These are phyloP conservation scores for Ballota nigra DNA, from an alignment of 257 asterid genomes.

Conservation along the genomic window DNA sequence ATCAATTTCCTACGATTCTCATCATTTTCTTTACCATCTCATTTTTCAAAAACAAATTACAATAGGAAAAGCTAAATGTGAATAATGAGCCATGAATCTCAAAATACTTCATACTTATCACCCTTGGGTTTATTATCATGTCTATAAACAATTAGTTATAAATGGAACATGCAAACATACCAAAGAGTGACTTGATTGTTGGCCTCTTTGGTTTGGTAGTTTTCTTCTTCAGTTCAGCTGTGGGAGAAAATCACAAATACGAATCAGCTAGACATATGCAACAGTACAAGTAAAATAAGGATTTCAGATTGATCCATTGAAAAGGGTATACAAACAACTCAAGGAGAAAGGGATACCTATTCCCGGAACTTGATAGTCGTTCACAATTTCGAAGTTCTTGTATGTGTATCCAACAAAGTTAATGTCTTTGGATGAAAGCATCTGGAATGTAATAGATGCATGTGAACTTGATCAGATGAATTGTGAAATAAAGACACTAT, in stretches of 20 bases:
- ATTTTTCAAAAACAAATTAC: background rate
- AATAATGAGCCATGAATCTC: background rate
- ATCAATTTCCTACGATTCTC: background rate
- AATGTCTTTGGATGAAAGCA: conserved; percentile 94
- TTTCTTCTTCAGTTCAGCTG: conserved; percentile 97
- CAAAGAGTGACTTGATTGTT: conserved; percentile 80
- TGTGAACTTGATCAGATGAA: too few species aligned
- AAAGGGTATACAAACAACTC: background rate
- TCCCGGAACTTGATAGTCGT: conserved; percentile 95
- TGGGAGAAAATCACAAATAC: background rate
- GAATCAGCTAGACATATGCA: background rate
- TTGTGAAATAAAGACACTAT: background rate
- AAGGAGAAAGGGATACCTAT: conserved; percentile 55
- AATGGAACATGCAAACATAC: conserved; percentile 39
- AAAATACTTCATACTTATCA: background rate
- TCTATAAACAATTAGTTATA: background rate
- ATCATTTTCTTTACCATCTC: background rate
- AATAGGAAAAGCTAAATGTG: background rate
- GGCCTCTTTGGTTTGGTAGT: conserved; percentile 73
- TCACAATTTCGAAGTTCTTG: conserved; percentile 96
- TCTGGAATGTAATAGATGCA: too few species aligned
- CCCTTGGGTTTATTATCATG: background rate
- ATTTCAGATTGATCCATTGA: background rate
- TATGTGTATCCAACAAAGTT: conserved; percentile 96
- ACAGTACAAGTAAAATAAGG: background rate